These are phyloP conservation scores for Neoscytalidium dimidiatum DNA, from an alignment of 2,329 filamentous ascomycete species.

Conservation along the genomic window DNA sequence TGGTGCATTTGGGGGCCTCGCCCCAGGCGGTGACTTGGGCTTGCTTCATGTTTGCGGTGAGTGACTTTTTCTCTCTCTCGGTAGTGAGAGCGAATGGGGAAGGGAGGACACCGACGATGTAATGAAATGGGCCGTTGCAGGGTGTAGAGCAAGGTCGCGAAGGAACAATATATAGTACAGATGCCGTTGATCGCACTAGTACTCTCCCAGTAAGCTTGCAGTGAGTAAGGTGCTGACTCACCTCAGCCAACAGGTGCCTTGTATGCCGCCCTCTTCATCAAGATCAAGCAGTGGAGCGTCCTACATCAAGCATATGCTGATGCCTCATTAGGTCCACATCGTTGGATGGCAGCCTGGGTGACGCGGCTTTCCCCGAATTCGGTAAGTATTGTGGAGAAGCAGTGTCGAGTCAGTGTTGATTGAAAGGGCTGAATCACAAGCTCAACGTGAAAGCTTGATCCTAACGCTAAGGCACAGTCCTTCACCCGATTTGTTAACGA, in stretches of 20 bases:
- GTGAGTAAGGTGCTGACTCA: neutral
- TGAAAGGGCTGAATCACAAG: neutral
- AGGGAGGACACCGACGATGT: too few relatives aligned
- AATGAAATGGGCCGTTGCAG: too few relatives aligned
- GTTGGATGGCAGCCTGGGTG: too few relatives aligned
- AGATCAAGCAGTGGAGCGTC: too few relatives aligned
- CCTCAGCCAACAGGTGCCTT: neutral
- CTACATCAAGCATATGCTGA: too few relatives aligned
- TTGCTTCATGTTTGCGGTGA: slow-evolving; percentile 36
- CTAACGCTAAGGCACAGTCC: neutral
- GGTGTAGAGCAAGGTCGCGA: neutral
- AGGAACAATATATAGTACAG: neutral
- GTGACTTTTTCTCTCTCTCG: too few relatives aligned
- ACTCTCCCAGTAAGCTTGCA: too few relatives aligned
- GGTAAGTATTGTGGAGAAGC: too few relatives aligned
- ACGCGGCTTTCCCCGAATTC: neutral
- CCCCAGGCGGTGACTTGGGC: slow-evolving; percentile 47
- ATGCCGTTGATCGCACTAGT: neutral
- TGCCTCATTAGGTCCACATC: too few relatives aligned
- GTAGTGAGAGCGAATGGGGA: too few relatives aligned
- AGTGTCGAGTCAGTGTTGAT: too few relatives aligned
- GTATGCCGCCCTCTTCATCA: neutral
- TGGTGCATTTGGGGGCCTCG: slow-evolving; percentile 33
- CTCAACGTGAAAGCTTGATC: neutral
- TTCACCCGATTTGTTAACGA: neutral